A percentile compares a stretch with the other conserved stretches of the same genome.
Evolutionary conservation across 805 yeast genomes (phyloP).

Genomic region (Grigorovia jiainica): DNA sequence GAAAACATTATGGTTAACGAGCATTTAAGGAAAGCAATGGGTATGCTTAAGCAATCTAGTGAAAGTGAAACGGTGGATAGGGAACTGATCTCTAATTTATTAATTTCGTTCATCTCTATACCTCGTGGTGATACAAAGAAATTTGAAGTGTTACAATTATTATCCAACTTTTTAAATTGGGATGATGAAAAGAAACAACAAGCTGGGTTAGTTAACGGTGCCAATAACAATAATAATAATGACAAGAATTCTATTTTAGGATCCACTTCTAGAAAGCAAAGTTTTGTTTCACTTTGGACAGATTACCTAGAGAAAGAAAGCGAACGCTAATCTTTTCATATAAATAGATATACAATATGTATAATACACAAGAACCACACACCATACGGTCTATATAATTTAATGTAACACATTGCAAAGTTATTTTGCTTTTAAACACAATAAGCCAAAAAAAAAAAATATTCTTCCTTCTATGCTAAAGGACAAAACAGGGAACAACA

Average conservation of each 20-base stretch:
- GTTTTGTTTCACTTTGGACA: conserved; percentile 70
- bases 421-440: too few species aligned
- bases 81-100: conserved; percentile 77
- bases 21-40: conserved; percentile 86
- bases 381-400: too few species aligned
- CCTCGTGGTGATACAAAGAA: conserved; percentile 93
- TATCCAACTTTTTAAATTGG: conserved; percentile 81
- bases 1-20: conserved; percentile 91
- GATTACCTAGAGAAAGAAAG: conserved; percentile 71
- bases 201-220: conserved; percentile 49
- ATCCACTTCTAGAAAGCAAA: conserved; percentile 34
- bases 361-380: too few species aligned
- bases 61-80: conserved; percentile 74
- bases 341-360: neutral
- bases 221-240: conserved; percentile 1
- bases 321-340: conserved; percentile 17
- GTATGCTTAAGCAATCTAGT: conserved; percentile 69
- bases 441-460: too few species aligned
- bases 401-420: too few species aligned
- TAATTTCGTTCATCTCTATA: conserved; percentile 73
- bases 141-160: conserved; percentile 80
- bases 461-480: too few species aligned
- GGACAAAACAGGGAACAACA: too few species aligned
- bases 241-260: conserved; percentile 10
- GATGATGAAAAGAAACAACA: conserved; percentile 67